Base-by-base conservation (phyloP, 2,329 filamentous ascomycete species). In the Keithomyces neogunnii region DNA sequence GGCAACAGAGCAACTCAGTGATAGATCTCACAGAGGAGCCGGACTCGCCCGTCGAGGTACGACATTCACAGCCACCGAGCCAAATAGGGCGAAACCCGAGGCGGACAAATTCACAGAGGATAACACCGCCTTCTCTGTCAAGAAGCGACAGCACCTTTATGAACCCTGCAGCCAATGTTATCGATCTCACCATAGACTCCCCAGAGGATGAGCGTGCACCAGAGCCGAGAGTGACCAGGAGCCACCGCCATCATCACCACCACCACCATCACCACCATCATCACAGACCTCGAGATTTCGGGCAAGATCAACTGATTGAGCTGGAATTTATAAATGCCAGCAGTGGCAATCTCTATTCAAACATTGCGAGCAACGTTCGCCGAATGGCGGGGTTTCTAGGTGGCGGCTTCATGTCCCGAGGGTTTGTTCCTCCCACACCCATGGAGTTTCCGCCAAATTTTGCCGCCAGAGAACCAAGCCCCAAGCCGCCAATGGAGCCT, bases 401-500 rank as follows among this genome's bases (percentile, higher is more conserved):
- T 31, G 51, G 52, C 2, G 58, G 59, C 2, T 47, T 65, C n/a
- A 49, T 64, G 28, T 13, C 52, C 1, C 49, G 48, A 10, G 48
- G 45, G 6, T 60, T 61, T 49, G 53, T 19, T 19, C 19, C 47
- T 32, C 49, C 48, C 8, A 56, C 58, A 4, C 42, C 40, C 11
- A 31, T 52, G 55, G 57, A 60, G 19, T 54, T 61, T 35, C 57
- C 58, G 50, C 57, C 61, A 10, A 61, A 60, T 60, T 69, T 64
- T 51, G 69, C 63, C 46, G 59, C 64, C 26, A 57, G 63, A 11
- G 62, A 62, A 26, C 61, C 63, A 4, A 67, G 63, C 3, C 67
- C 68, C 26, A 77, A 74, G 59, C 74, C 73, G n/a, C 58, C 66
- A 11, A 59, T 92, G 64, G 78, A 85, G 43, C 74, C 84, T 0